phyloP scores from a whole-genome alignment of 495 filamentous ascomycete species.

The Hypoxylon lienhwacheense region DNA sequence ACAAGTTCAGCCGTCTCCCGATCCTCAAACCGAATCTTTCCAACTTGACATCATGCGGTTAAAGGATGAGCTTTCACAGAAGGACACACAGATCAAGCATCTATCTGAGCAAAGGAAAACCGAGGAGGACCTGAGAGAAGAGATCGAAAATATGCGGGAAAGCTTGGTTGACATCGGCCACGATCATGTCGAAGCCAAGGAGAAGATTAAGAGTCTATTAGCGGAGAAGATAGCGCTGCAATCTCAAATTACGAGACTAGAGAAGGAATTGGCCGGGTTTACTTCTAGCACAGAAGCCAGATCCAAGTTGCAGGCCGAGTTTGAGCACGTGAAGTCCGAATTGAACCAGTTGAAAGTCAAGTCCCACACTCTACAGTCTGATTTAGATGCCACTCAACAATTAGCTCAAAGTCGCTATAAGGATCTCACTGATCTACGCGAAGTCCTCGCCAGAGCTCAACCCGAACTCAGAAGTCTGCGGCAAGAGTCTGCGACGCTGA shows the following conservation, averaged over 20 bases:
- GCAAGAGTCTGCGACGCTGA: slow-evolving; percentile 72
- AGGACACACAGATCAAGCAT: slow-evolving; percentile 68
- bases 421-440: slow-evolving; percentile 76
- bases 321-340: slow-evolving; percentile 64
- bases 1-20: slow-evolving; percentile 28
- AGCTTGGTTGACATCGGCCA: slow-evolving; percentile 73
- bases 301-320: slow-evolving; percentile 58
- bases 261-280: slow-evolving; percentile 59
- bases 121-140: slow-evolving; percentile 79
- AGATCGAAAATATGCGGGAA: slow-evolving; percentile 82
- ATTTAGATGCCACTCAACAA: slow-evolving; percentile 83
- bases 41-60: slow-evolving; percentile 51
- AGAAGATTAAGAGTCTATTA: slow-evolving; percentile 65
- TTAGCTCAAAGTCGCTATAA: slow-evolving; percentile 85
- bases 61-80: slow-evolving; percentile 65
- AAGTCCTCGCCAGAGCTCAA: slow-evolving; percentile 79
- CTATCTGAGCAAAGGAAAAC: slow-evolving; percentile 68
- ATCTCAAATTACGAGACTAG: slow-evolving; percentile 64
- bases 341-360: slow-evolving; percentile 75
- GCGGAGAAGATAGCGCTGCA: slow-evolving; percentile 52
- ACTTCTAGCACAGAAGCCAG: slow-evolving; percentile 39
- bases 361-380: slow-evolving; percentile 70
- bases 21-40: slow-evolving; percentile 38
- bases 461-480: slow-evolving; percentile 78
- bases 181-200: slow-evolving; percentile 80